Evolutionary conservation across 164 flowering plant species (phyloP).

Genomic region (Umbellularia californica): DNA sequence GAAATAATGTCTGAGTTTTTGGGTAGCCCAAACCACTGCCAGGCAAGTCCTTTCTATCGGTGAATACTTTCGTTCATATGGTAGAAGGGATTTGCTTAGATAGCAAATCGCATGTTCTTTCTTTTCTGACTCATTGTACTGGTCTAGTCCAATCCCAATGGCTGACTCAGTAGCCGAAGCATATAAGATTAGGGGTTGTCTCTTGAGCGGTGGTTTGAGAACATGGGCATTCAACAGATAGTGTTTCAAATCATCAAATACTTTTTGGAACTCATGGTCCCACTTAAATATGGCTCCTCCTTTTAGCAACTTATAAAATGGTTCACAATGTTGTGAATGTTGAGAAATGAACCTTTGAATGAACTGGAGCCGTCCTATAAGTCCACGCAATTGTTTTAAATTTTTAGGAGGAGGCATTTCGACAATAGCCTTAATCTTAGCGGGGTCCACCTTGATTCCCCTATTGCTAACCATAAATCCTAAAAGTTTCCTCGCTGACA

Average conservation of each 20-base stretch:
- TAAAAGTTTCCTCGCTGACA: not conserved
- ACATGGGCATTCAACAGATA: not conserved
- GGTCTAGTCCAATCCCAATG: not conserved
- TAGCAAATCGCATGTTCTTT: not conserved
- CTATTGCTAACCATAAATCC: not conserved
- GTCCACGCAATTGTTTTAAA: not conserved
- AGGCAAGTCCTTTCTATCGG: too few relatives aligned
- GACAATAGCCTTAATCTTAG: not conserved
- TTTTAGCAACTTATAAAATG: not conserved
- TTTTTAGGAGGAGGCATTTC: not conserved
- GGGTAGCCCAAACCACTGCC: too few relatives aligned
- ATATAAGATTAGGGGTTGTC: not conserved
- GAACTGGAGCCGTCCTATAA: too few relatives aligned
- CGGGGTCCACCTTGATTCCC: not conserved
- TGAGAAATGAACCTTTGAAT: not conserved
- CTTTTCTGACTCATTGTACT: not conserved
- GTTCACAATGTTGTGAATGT: not conserved
- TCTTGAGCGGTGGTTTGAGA: not conserved
- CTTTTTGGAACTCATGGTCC: not conserved
- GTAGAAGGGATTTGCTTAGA: too few relatives aligned
- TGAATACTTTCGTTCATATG: too few relatives aligned
- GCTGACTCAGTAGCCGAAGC: not conserved
- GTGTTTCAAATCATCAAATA: not conserved
- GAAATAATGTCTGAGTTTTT: too few relatives aligned
- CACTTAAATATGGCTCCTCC: not conserved